Base-by-base conservation (phyloP, 768 basidiomycete genomes). In the Rhodotorula kratochvilovae region DNA sequence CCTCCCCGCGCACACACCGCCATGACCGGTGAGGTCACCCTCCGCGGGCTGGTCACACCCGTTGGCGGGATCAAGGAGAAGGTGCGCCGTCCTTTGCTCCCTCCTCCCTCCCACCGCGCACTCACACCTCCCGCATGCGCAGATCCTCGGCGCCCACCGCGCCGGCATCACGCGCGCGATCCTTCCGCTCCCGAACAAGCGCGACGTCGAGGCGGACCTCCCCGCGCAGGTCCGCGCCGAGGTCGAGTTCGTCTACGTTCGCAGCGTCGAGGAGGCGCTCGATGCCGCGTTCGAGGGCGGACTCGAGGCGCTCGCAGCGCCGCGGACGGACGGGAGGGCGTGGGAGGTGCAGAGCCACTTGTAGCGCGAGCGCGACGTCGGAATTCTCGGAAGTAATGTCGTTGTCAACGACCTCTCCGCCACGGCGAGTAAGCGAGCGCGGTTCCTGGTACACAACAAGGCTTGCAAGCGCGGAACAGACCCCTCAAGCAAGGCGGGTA, bases 1-100 rank as follows among this genome's bases (percentile, higher is more conserved):
- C 35, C 71, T 10, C 62, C 66, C 17, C 46, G 60, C 16, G 21
- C 33, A 5, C 31, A 63, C 46, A 43, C 59, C 27, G 92, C 92
- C 1, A 90, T 95, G 88, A 95, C 93, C 0, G 93, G 93, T 63
- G 93, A 95, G 86, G 89, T 94, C 63, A 95, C 92, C 0, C 84
- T 92, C 1, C 86, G 91, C 4, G 90, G 91, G 25, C 86, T 86
- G 15, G 88, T 92, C 46, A 89, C 88, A 0, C 86, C 91, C 10
- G 90, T 74, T 36, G 73, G 73, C n/a, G 73, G 73, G 2, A 68
- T 74, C 56, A 61, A 53, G 42, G 66, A 67, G 45, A 74, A 74
- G 73, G 72, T 73, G 23, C 31, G 70, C 29, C 36, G 27, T 5
- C 15, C 21, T 53, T 69, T 25, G 7, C 58, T n/a, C n/a, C n/a